Conservation (phyloP, 108 stramenopile genomes). For the Hondaea fermentalgiana region DNA sequence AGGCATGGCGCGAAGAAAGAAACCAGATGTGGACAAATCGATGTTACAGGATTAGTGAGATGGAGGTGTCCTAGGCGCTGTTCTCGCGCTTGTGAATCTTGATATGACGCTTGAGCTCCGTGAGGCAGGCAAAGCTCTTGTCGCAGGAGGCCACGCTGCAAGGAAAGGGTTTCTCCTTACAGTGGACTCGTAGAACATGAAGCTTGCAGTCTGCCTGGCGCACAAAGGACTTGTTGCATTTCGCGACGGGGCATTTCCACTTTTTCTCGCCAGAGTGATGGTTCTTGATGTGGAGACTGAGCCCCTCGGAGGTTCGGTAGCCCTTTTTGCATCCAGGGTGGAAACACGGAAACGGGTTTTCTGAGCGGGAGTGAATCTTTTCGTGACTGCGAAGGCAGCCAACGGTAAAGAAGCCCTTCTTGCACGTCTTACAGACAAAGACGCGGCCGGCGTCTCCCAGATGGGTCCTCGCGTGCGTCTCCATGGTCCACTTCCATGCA, state of each 20-base stretch:
- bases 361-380: not conserved
- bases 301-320: constrained; percentile 3
- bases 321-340: not conserved
- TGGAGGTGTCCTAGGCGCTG: too few species aligned
- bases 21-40: too few species aligned
- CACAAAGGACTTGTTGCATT: not conserved
- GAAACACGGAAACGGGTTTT: not conserved
- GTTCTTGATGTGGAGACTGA: not conserved
- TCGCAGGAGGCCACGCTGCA: not conserved
- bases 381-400: not conserved
- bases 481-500: constrained; percentile 17
- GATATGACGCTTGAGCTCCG: not conserved
- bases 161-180: constrained; percentile 5
- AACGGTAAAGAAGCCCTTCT: not conserved
- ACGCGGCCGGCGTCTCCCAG: not conserved
- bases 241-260: not conserved
- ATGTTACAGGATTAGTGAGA: too few species aligned
- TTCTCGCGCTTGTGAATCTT: not conserved
- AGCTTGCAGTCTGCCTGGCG: not conserved
- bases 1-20: too few species aligned
- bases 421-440: not conserved
- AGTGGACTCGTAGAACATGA: not conserved
- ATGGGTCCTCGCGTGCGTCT: constrained; percentile 5
- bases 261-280: not conserved
- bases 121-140: not conserved